These are phyloP conservation scores for Myriangium duriaei DNA, from an alignment of 2,329 filamentous ascomycete genomes.

Conservation along the genomic window DNA sequence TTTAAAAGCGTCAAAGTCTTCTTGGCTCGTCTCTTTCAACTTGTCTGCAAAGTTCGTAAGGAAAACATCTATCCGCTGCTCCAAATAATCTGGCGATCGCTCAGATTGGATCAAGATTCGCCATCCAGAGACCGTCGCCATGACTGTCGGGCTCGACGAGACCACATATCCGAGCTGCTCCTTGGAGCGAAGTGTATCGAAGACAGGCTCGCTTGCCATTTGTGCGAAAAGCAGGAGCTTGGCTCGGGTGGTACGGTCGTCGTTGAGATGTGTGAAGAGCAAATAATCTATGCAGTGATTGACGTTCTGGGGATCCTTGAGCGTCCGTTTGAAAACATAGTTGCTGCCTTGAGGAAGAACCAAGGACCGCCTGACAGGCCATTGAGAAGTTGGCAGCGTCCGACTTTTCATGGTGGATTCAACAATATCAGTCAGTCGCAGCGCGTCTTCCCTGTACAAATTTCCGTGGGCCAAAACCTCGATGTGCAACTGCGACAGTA, in stretches of 20 bases:
- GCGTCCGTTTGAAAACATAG: constrained; percentile 65
- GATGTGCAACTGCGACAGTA: constrained; percentile 73
- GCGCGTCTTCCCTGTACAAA: constrained; percentile 81
- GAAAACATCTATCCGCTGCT: constrained; percentile 79
- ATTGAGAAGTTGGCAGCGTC: constrained; percentile 61
- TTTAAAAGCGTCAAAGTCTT: constrained; percentile 84
- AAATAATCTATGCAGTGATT: constrained; percentile 42
- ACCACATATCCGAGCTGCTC: constrained; percentile 97
- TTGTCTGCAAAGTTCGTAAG: constrained; percentile 53
- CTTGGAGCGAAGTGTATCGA: constrained; percentile 89
- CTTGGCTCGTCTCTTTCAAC: constrained; percentile 62
- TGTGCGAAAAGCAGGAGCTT: constrained; percentile 75
- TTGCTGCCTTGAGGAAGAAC: constrained; percentile 70
- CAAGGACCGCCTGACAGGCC: constrained; percentile 65
- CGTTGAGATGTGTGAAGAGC: constrained; percentile 30
- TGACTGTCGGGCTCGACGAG: constrained; percentile 62
- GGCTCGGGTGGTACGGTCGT: constrained; percentile 57
- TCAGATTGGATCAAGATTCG: constrained; percentile 91
- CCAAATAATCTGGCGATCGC: constrained; percentile 68
- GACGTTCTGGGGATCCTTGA: constrained; percentile 80
- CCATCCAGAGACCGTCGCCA: constrained; percentile 67
- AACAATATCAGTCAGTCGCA: constrained; percentile 72
- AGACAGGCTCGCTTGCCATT: constrained; percentile 83
- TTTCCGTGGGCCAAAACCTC: constrained; percentile 87
- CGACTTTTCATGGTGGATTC: constrained; percentile 66